Evolutionary conservation across 1,139 yeast species (phyloP).

Genomic region (Schwanniomyces etchellsii): DNA sequence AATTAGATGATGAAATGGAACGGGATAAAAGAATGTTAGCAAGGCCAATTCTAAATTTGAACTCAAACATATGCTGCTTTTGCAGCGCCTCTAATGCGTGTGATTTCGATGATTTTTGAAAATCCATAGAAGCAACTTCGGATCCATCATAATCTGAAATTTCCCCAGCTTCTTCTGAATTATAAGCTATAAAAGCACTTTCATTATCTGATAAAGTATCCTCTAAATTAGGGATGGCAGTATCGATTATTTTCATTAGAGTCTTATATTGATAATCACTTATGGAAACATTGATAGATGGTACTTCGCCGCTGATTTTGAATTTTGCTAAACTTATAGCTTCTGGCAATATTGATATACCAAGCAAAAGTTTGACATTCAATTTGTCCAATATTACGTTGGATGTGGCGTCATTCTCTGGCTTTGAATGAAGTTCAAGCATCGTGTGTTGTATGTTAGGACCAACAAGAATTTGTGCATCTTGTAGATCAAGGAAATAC

Average conservation of each 20-base stretch:
- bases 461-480: conserved; percentile 87
- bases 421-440: conserved; percentile 54
- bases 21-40: conserved; percentile 62
- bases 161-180: conserved; percentile 17
- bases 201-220: conserved; percentile 23
- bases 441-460: conserved; percentile 74
- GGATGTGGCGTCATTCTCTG: conserved; percentile 18
- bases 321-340: conserved; percentile 70
- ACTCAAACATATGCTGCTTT: conserved; percentile 62
- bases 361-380: conserved; percentile 66
- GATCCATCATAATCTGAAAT: conserved; percentile 14
- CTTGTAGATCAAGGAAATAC: conserved; percentile 69
- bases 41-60: conserved; percentile 60
- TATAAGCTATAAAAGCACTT: conserved; percentile 31
- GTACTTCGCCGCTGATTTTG: conserved; percentile 76
- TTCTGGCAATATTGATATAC: conserved; percentile 78
- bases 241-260: conserved; percentile 70
- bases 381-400: conserved; percentile 70
- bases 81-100: conserved; percentile 12
- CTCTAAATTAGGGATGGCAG: conserved; percentile 60
- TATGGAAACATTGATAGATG: conserved; percentile 62
- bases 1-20: conserved; percentile 57
- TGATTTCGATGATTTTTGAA: conserved; percentile 5
- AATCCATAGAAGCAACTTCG: conserved; percentile 7
- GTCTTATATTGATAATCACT: conserved; percentile 90